phyloP scores from a whole-genome alignment of 164 flowering plant genomes.

The Platanus orientalis region DNA sequence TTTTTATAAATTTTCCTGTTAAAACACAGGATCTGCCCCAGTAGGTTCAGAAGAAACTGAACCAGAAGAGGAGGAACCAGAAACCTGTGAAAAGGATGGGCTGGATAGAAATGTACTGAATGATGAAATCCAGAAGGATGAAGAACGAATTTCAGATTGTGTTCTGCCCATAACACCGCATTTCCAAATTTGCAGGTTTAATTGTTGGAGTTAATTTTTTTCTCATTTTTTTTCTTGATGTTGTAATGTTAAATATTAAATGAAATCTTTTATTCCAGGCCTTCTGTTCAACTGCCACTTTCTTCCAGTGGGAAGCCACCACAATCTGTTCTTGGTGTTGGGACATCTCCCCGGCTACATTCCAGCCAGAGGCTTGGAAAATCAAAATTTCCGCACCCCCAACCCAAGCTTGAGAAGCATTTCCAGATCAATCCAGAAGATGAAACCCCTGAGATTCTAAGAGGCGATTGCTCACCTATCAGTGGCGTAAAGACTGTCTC shows the following conservation, averaged over 20 bases:
- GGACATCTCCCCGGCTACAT: constrained; percentile 33
- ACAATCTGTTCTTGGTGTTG: constrained; percentile 32
- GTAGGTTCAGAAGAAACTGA: constrained; percentile 41
- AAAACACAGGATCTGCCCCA: constrained; percentile 30
- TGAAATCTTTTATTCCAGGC: constrained; percentile 26
- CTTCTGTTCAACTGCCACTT: constrained; percentile 41
- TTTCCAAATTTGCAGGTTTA: constrained; percentile 41
- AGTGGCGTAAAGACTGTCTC: constrained; percentile 55
- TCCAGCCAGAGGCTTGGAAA: constrained; percentile 28
- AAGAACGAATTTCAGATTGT: constrained; percentile 35
- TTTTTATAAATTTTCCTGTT: not conserved
- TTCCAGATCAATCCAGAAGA: constrained; percentile 42
- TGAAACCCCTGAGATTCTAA: constrained; percentile 70
- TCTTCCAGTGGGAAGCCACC: constrained; percentile 56
- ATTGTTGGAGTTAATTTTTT: no score
- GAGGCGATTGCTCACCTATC: constrained; percentile 40
- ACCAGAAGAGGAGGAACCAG: constrained; percentile 51
- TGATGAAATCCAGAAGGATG: constrained; percentile 31
- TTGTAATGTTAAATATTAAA: not conserved
- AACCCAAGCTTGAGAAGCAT: constrained; percentile 42
- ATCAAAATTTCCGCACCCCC: constrained; percentile 10
- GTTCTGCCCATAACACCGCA: constrained; percentile 42
- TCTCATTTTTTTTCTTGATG: not conserved
- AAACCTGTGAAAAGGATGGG: constrained; percentile 34
- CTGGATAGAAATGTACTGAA: constrained; percentile 26